Conservation (phyloP, 352 stramenopile genomes). For the Pythium sp. region DNA sequence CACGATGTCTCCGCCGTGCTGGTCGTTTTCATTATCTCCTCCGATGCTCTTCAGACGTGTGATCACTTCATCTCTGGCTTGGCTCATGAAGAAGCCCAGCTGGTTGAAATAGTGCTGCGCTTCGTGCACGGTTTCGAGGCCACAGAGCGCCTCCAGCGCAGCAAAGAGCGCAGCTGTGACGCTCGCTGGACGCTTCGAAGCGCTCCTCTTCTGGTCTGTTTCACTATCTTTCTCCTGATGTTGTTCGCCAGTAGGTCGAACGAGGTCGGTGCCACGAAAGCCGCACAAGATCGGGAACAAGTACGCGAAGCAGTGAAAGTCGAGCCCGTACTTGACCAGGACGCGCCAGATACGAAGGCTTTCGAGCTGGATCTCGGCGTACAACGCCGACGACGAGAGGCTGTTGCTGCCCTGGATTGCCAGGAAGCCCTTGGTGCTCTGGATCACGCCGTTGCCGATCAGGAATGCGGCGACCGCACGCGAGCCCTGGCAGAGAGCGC, state of each 20-base stretch:
- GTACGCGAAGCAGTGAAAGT: conserved; percentile 72
- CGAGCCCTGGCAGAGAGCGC: conserved; percentile 46
- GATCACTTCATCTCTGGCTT: conserved; percentile 29
- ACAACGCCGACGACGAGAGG: conserved; percentile 11
- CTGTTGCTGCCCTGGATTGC: conserved; percentile 27
- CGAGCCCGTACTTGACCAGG: conserved; percentile 57
- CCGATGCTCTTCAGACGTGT: background rate
- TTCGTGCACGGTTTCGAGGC: conserved; percentile 41
- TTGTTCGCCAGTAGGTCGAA: background rate
- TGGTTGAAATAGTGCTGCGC: conserved; percentile 66
- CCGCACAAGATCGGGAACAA: conserved; percentile 53
- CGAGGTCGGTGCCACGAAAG: conserved; percentile 25
- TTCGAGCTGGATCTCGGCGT: conserved; percentile 44
- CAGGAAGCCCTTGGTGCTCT: conserved; percentile 58
- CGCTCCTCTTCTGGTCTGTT: background rate
- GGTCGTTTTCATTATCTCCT: background rate
- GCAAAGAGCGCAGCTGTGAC: conserved; percentile 38
- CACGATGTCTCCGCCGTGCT: background rate
- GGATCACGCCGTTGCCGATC: conserved; percentile 43
- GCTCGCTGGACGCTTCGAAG: background rate
- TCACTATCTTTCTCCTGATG: background rate
- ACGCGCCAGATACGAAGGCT: conserved; percentile 63
- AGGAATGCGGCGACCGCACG: conserved; percentile 36
- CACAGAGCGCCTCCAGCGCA: conserved; percentile 45
- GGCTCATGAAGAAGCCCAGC: conserved; percentile 45